phyloP scores from a whole-genome alignment of 106 monocot genomes.

The Dendrobium nobile region DNA sequence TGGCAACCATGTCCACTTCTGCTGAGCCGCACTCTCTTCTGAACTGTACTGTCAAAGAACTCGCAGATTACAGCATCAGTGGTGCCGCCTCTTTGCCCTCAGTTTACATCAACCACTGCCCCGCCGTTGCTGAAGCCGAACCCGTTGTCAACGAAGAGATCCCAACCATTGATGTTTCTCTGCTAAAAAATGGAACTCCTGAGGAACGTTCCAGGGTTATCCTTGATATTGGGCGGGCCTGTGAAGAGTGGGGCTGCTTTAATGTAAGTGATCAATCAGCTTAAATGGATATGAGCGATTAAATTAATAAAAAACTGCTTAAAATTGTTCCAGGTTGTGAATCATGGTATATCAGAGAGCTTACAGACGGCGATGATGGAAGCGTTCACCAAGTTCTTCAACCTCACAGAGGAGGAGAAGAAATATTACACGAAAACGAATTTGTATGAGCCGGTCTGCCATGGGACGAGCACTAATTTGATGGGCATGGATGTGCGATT shows the following conservation, averaged over 20 bases:
- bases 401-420: slow-evolving; percentile 51
- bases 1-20: neutral
- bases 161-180: slow-evolving; percentile 55
- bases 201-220: slow-evolving; percentile 26
- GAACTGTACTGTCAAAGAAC: slow-evolving; percentile 4
- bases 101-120: neutral
- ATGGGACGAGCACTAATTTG: slow-evolving; percentile 59
- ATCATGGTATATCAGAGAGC: slow-evolving; percentile 32
- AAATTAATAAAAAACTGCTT: slow-evolving; percentile 4
- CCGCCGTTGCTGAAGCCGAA: neutral
- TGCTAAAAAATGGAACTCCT: slow-evolving; percentile 22
- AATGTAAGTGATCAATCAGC: slow-evolving; percentile 22
- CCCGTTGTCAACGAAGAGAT: slow-evolving; percentile 20
- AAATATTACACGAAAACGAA: slow-evolving; percentile 12
- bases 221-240: slow-evolving; percentile 36
- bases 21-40: neutral
- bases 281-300: neutral
- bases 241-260: slow-evolving; percentile 83
- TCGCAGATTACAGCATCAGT: neutral
- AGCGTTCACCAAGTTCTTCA: slow-evolving; percentile 13
- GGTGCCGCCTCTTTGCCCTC: neutral
- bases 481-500: slow-evolving; percentile 30
- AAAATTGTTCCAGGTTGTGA: slow-evolving; percentile 21
- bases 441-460: slow-evolving; percentile 41
- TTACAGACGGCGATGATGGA: slow-evolving; percentile 16